phyloP scores from a whole-genome alignment of 1,284 basidiomycete genomes.

The Exsudoporus floridanus region DNA sequence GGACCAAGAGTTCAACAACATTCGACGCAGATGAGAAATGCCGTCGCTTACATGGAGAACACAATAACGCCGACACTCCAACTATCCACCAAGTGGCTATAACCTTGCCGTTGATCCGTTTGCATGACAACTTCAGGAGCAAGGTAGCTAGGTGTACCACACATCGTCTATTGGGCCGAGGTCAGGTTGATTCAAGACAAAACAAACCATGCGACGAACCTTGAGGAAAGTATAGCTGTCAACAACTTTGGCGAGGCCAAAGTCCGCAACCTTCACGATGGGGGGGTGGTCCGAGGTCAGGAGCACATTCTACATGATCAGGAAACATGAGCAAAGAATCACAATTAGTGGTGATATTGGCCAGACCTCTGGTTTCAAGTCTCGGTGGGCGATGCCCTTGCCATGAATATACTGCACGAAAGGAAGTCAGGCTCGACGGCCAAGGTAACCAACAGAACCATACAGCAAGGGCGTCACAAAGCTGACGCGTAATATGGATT shows the following conservation, averaged over 20 bases:
- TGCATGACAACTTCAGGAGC: constrained; percentile 88
- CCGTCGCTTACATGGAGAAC: constrained; percentile 68
- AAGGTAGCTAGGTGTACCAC: constrained; percentile 82
- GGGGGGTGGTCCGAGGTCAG: constrained; percentile 66
- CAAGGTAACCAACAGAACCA: constrained; percentile 21
- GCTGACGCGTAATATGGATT: constrained; percentile 67
- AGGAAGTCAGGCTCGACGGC: constrained; percentile 3
- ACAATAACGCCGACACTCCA: constrained; percentile 94
- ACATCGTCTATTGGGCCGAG: constrained; percentile 64
- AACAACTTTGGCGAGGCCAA: constrained; percentile 88
- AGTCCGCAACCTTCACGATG: constrained; percentile 84
- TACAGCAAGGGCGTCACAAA: constrained; percentile 71
- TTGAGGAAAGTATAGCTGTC: constrained; percentile 71
- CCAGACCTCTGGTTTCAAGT: constrained; percentile 84
- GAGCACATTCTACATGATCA: constrained; percentile 59
- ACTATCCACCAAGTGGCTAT: constrained; percentile 83
- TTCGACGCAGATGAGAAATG: background rate
- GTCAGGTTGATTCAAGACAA: constrained; percentile 6
- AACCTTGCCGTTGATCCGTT: constrained; percentile 58
- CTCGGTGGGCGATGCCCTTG: constrained; percentile 80
- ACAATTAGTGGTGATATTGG: background rate
- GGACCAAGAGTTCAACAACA: constrained; percentile 10
- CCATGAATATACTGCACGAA: constrained; percentile 66
- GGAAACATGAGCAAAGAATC: constrained; percentile 2
- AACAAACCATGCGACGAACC: constrained; percentile 39